Conservation (phyloP, 257 asterid genomes). For the Craterostigma plantagineum region DNA sequence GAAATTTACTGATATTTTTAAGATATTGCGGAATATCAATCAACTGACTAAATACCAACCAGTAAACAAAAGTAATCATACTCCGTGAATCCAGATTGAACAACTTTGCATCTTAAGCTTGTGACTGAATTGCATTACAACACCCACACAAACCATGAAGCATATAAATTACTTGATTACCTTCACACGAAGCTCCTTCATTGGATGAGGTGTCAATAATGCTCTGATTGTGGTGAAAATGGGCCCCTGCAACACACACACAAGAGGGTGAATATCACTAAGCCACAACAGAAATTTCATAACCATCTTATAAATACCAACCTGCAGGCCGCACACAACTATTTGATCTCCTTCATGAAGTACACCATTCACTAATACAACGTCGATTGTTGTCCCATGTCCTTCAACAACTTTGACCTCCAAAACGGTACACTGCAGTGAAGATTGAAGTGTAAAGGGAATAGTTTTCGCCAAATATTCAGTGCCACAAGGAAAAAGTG, state of each 20-base stretch:
- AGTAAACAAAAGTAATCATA: too few species aligned
- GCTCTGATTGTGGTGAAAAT: conserved; percentile 83
- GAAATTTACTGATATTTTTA: not conserved
- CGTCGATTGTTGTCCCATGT: conserved; percentile 93
- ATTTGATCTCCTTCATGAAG: conserved; percentile 97
- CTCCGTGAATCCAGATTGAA: too few species aligned
- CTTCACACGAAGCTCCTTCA: conserved; percentile 99
- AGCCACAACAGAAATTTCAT: conserved; percentile 7
- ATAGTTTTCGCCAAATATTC: conserved; percentile 5
- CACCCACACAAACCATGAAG: too few species aligned
- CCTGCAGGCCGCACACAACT: conserved; percentile 97
- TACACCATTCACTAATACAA: conserved; percentile 82
- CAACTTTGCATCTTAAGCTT: too few species aligned
- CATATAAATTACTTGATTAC: conserved; percentile 19
- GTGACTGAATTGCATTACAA: too few species aligned
- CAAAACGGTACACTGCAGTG: conserved; percentile 85
- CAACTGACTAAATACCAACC: too few species aligned
- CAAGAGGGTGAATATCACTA: conserved; percentile 6
- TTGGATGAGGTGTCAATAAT: conserved; percentile 92
- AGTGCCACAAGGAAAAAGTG: conserved; percentile 3
- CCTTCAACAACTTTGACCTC: conserved; percentile 99
- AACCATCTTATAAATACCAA: conserved; percentile 11
- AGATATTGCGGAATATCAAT: too few species aligned
- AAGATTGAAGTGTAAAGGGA: conserved; percentile 8
- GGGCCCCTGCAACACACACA: conserved; percentile 56